Evolutionary conservation across 371 early-diverging fungal species (phyloP).

Genomic region (Mucor circinelloides): DNA sequence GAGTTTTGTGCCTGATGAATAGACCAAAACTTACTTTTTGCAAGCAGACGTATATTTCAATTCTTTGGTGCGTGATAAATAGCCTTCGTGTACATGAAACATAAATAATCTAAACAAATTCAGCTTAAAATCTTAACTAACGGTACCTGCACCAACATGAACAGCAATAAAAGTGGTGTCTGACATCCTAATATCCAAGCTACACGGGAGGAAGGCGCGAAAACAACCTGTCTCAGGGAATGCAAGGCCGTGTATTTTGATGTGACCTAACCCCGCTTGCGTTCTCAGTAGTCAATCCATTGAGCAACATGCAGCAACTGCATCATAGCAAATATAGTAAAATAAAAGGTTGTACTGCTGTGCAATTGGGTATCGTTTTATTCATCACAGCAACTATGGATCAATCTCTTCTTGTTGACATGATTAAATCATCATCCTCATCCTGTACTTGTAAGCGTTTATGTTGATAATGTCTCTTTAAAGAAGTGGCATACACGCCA

Average conservation of each 20-base stretch:
- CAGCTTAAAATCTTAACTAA: not conserved
- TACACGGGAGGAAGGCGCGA: not conserved
- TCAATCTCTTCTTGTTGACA: slow-evolving; percentile 13
- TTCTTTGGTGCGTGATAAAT: slow-evolving; percentile 47
- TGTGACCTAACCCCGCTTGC: not conserved
- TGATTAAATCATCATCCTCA: slow-evolving; percentile 12
- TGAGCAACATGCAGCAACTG: not conserved
- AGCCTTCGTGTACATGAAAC: slow-evolving; percentile 18
- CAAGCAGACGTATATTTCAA: slow-evolving; percentile 44
- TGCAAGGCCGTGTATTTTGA: not conserved
- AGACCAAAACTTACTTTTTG: slow-evolving; percentile 36
- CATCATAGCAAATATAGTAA: not conserved
- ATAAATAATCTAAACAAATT: not conserved
- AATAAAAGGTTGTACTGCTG: not conserved
- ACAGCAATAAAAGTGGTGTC: slow-evolving; percentile 54
- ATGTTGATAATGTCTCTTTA: slow-evolving; percentile 23
- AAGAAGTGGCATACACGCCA: slow-evolving; percentile 23
- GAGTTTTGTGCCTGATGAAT: not conserved
- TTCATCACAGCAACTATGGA: not conserved
- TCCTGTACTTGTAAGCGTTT: slow-evolving; percentile 15
- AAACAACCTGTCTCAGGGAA: not conserved
- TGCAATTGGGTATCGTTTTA: not conserved
- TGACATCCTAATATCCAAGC: not conserved
- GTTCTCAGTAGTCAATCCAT: not conserved
- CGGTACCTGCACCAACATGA: slow-evolving; percentile 62